Conservation (phyloP, 2,329 filamentous ascomycete species). For the Fusarium temperatum region DNA sequence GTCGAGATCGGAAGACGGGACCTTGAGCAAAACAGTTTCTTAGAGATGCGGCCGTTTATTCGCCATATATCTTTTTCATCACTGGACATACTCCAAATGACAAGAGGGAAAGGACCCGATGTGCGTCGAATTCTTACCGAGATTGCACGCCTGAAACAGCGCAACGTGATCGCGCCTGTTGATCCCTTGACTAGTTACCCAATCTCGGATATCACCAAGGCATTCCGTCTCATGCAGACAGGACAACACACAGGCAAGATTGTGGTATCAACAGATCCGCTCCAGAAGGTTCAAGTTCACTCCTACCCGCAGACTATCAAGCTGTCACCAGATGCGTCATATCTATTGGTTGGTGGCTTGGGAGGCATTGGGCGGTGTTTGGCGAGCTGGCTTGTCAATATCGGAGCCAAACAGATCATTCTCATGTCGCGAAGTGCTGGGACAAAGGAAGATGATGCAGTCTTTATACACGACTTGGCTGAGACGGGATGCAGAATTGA, state of each 20-base stretch:
- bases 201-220: not conserved
- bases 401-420: not conserved
- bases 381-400: not conserved
- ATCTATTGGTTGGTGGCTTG: not conserved
- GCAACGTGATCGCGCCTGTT: not conserved
- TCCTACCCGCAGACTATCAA: not conserved
- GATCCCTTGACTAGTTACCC: not conserved
- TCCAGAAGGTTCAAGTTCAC: not conserved
- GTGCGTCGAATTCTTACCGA: not conserved
- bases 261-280: not conserved
- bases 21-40: not conserved
- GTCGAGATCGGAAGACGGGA: not conserved
- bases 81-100: not conserved
- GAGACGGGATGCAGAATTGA: not conserved
- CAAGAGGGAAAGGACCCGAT: not conserved
- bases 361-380: not conserved
- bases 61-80: not conserved
- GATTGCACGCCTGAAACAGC: not conserved
- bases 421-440: not conserved
- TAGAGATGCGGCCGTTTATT: not conserved
- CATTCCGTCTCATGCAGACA: not conserved
- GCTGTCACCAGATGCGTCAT: not conserved
- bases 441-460: not conserved
- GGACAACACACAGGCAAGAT: not conserved
- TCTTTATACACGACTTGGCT: not conserved